phyloP scores from a whole-genome alignment of 805 yeast genomes.

The Cyberlindnera mycetangii region DNA sequence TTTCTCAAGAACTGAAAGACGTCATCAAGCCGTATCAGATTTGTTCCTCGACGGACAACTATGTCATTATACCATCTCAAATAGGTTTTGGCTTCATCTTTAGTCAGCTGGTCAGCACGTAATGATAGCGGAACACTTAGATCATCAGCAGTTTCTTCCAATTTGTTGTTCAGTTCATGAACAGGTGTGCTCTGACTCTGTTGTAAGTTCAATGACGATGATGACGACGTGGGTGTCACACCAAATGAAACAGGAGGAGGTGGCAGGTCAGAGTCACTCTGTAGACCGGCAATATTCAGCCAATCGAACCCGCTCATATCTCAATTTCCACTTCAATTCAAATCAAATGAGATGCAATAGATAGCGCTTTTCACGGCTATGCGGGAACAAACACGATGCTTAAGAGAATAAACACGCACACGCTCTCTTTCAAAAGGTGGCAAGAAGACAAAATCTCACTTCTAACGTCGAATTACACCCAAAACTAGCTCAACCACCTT shows the following conservation, averaged over 20 bases:
- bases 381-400: no score
- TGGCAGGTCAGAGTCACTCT: conserved; percentile 31
- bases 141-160: conserved; percentile 35
- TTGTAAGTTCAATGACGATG: conserved; percentile 20
- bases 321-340: not conserved
- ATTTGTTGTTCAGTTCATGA: conserved; percentile 2
- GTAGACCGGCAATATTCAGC: conserved; percentile 43
- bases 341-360: not conserved
- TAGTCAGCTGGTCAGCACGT: conserved; percentile 64
- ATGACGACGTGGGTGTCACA: conserved; percentile 27
- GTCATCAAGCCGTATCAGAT: conserved; percentile 68
- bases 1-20: conserved; percentile 76
- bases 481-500: no score
- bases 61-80: conserved; percentile 92
- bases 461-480: no score
- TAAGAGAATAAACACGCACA: no score
- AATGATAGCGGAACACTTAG: conserved; percentile 57
- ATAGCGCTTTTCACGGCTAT: not conserved
- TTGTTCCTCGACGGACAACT: conserved; percentile 63
- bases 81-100: conserved; percentile 79
- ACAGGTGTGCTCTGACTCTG: conserved; percentile 8
- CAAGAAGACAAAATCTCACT: no score
- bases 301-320: conserved; percentile 45
- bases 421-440: no score
- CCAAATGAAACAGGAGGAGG: conserved; percentile 57